Percentiles rank a stretch among this genome's conserved stretches.
Evolutionary conservation across 2,329 filamentous ascomycete genomes (phyloP).

Genomic region (Hypoxylon sp.): DNA sequence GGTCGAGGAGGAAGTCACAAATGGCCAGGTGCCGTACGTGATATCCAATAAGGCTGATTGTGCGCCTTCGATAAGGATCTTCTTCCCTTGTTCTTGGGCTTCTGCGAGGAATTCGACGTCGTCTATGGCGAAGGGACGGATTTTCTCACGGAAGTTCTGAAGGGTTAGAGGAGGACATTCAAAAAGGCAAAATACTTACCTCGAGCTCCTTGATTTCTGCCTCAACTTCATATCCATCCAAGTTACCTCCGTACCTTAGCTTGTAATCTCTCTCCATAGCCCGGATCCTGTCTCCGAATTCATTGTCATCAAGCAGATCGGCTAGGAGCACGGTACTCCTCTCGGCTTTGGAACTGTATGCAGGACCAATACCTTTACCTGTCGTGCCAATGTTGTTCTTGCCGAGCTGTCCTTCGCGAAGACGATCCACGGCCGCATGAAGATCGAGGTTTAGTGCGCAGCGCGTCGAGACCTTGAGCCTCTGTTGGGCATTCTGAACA

Average conservation of each 20-base stretch:
- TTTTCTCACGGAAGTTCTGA: constrained; percentile 67
- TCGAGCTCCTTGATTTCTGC: constrained; percentile 67
- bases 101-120: constrained; percentile 67
- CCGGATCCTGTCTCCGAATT: constrained; percentile 76
- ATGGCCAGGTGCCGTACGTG: constrained; percentile 71
- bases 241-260: constrained; percentile 64
- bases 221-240: constrained; percentile 75
- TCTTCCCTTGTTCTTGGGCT: constrained; percentile 65
- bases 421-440: constrained; percentile 74
- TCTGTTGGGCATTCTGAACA: constrained; percentile 65
- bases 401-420: constrained; percentile 69
- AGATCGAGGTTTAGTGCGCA: constrained; percentile 74
- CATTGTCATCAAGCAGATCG: constrained; percentile 75
- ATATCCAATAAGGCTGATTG: constrained; percentile 71
- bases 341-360: constrained; percentile 68
- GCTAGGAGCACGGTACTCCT: constrained; percentile 75
- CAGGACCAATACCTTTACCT: constrained; percentile 56
- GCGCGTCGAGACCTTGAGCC: constrained; percentile 73
- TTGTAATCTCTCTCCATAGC: constrained; percentile 72
- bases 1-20: constrained; percentile 57
- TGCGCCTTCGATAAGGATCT: constrained; percentile 73
- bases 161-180: constrained; percentile 31
- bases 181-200: constrained; percentile 27
- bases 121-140: constrained; percentile 74
- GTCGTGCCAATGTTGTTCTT: constrained; percentile 38